Evolutionary conservation across 345 rosid species (phyloP).

Genomic region (Murraya paniculata): DNA sequence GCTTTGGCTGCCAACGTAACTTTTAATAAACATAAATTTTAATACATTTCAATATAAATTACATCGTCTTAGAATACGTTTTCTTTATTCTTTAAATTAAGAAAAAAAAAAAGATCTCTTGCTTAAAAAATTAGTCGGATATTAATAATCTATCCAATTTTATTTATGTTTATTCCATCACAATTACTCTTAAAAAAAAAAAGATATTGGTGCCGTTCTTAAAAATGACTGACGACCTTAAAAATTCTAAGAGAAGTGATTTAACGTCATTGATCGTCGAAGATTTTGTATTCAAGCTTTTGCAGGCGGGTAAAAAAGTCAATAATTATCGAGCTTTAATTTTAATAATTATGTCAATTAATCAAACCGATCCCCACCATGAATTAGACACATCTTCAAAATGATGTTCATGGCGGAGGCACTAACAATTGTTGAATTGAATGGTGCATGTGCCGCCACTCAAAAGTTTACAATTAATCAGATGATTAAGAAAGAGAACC

Average conservation of each 20-base stretch:
- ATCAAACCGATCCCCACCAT: constrained; percentile 4
- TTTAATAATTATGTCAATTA: background rate
- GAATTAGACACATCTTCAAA: background rate
- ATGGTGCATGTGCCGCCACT: background rate
- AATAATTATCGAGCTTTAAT: background rate
- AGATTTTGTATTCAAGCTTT: background rate
- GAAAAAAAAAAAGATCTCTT: no score
- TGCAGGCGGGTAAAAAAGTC: background rate
- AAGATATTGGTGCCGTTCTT: background rate
- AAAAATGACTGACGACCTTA: background rate
- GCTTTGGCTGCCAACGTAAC: no score
- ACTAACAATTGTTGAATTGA: constrained; percentile 16
- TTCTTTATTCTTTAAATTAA: no score
- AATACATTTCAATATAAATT: no score
- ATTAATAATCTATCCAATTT: background rate
- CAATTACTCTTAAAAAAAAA: no score
- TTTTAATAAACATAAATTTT: no score
- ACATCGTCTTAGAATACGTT: no score
- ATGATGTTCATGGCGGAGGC: constrained; percentile 4
- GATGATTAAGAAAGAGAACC: constrained; percentile 11
- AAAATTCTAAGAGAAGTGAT: background rate
- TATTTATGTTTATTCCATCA: background rate
- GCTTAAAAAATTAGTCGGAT: background rate
- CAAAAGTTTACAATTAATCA: background rate
- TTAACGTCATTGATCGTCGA: constrained; percentile 9